phyloP scores from a whole-genome alignment of 2,329 filamentous ascomycete genomes.

The Corniculantispora saksenae region DNA sequence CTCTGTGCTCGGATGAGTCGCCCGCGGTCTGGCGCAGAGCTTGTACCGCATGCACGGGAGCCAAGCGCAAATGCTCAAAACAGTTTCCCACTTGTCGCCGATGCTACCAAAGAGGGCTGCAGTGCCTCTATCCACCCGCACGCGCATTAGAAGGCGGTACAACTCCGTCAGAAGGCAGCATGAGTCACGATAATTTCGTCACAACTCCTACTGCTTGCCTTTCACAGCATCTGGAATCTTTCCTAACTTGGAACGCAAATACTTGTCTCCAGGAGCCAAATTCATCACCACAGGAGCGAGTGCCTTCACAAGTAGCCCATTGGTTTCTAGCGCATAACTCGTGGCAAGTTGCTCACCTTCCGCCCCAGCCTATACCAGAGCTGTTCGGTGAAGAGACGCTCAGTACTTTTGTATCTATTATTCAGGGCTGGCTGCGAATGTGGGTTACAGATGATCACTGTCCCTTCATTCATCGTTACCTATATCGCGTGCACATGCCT shows the following conservation, averaged over 20 bases:
- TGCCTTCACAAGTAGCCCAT: too few species aligned
- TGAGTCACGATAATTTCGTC: neutral
- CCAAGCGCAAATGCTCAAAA: conserved; percentile 14
- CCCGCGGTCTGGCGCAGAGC: too few species aligned
- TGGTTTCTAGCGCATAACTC: conserved; percentile 2
- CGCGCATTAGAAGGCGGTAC: neutral
- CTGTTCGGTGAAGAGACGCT: conserved; percentile 6
- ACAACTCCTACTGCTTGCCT: neutral
- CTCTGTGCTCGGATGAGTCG: too few species aligned
- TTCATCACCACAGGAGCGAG: too few species aligned
- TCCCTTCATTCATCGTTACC: conserved; percentile 10
- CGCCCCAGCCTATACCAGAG: neutral
- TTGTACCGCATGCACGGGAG: conserved; percentile 6
- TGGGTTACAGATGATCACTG: conserved; percentile 7
- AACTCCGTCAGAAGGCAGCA: neutral
- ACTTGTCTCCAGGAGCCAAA: neutral
- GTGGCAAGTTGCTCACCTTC: conserved; percentile 4
- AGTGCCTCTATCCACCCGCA: conserved; percentile 1
- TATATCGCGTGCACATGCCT: conserved; percentile 14
- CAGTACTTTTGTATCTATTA: conserved; percentile 9
- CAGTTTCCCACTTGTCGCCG: conserved; percentile 8
- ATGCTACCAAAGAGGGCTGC: neutral
- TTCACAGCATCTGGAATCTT: neutral
- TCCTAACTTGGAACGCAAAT: too few species aligned
- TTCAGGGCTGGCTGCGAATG: conserved; percentile 16